These are phyloP conservation scores for Candida montana DNA, from an alignment of 805 yeast species.

Conservation along the genomic window DNA sequence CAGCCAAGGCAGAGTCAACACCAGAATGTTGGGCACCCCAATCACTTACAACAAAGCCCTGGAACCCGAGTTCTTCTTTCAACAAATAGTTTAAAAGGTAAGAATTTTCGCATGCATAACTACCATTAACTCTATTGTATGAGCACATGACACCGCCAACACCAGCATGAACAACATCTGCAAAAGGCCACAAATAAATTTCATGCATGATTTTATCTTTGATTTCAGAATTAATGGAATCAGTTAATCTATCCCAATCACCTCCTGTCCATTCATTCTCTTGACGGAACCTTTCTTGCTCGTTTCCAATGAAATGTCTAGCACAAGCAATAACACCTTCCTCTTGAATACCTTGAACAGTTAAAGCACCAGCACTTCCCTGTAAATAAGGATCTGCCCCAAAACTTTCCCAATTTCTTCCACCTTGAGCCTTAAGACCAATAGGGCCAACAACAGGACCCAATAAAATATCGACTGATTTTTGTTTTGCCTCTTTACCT, in stretches of 20 bases:
- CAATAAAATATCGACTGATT: slow-evolving; percentile 50
- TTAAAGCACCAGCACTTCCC: slow-evolving; percentile 48
- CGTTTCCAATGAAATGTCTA: slow-evolving; percentile 56
- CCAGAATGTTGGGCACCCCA: slow-evolving; percentile 65
- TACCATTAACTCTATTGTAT: slow-evolving; percentile 50
- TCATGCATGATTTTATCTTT: slow-evolving; percentile 62
- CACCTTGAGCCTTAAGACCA: slow-evolving; percentile 58
- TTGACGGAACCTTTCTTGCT: slow-evolving; percentile 57
- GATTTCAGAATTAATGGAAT: slow-evolving; percentile 46
- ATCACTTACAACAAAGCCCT: slow-evolving; percentile 62
- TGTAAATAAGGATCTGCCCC: slow-evolving; percentile 11
- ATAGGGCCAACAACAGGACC: slow-evolving; percentile 60
- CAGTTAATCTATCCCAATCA: slow-evolving; percentile 37
- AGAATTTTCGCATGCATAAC: slow-evolving; percentile 56
- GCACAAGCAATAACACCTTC: slow-evolving; percentile 54
- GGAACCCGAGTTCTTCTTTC: slow-evolving; percentile 59
- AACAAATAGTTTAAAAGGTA: slow-evolving; percentile 47
- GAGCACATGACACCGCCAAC: slow-evolving; percentile 60
- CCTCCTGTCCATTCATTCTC: slow-evolving; percentile 45
- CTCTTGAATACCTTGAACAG: slow-evolving; percentile 50
- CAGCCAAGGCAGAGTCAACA: slow-evolving; percentile 49
- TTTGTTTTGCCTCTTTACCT: slow-evolving; percentile 48
- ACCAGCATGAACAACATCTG: slow-evolving; percentile 55
- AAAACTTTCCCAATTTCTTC: slow-evolving; percentile 24
- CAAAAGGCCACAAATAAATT: slow-evolving; percentile 61